A percentile compares a stretch with the other conserved stretches of the same genome.
Conservation (phyloP, 2,329 filamentous ascomycete species). For the Immersiporthe knoxdaviesiana region DNA sequence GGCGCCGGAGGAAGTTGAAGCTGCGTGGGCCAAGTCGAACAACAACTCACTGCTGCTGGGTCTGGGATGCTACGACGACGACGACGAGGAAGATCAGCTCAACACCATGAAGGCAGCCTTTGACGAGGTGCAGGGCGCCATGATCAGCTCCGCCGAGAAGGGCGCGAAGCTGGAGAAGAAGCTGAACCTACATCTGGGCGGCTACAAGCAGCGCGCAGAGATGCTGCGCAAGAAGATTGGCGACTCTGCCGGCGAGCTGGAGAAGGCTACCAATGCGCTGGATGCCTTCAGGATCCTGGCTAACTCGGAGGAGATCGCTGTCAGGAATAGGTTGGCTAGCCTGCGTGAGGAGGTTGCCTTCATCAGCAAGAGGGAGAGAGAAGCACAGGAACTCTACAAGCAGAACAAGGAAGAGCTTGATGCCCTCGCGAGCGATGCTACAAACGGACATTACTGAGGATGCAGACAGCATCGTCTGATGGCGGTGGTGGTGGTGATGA, state of each 20-base stretch:
- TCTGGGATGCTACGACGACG: conserved; percentile 77
- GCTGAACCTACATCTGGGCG: conserved; percentile 81
- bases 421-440: conserved; percentile 49
- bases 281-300: conserved; percentile 76
- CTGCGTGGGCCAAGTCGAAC: conserved; percentile 57
- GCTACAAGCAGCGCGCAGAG: conserved; percentile 86
- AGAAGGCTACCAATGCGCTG: conserved; percentile 72
- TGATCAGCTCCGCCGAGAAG: conserved; percentile 74
- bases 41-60: conserved; percentile 70
- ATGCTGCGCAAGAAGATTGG: conserved; percentile 77
- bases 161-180: conserved; percentile 94
- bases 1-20: conserved; percentile 54
- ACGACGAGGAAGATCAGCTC: conserved; percentile 72
- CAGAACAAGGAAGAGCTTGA: conserved; percentile 77
- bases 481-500: background rate
- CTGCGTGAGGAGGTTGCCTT: conserved; percentile 83
- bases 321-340: conserved; percentile 71
- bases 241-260: conserved; percentile 74
- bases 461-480: background rate
- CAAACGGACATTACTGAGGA: conserved; percentile 44
- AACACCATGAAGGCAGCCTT: conserved; percentile 71
- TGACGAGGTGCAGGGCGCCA: conserved; percentile 72
- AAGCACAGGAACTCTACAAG: conserved; percentile 87
- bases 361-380: conserved; percentile 79
- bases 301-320: conserved; percentile 77